Percentiles rank a stretch among this genome's conserved stretches.
Evolutionary conservation across 495 filamentous ascomycete genomes (phyloP).

Genomic region (Hypoxylon cercidicola): DNA sequence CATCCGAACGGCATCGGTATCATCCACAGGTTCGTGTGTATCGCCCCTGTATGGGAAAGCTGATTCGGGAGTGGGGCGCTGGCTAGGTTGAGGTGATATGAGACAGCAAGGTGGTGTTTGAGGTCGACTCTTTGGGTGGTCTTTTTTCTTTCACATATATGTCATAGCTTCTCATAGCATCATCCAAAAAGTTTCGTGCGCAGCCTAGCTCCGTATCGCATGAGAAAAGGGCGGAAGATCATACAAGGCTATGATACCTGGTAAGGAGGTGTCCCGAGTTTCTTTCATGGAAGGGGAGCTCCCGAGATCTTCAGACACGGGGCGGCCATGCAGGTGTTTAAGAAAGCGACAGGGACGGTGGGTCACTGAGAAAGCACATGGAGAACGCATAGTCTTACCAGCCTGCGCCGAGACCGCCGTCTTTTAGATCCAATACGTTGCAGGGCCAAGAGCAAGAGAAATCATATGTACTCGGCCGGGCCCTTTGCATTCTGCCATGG

Average conservation of each 20-base stretch:
- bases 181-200: slow-evolving; percentile 30
- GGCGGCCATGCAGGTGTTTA: slow-evolving; percentile 50
- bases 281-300: slow-evolving; percentile 48
- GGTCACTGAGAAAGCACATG: slow-evolving; percentile 42
- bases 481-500: slow-evolving; percentile 13
- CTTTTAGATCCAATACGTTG: slow-evolving; percentile 33
- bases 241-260: slow-evolving; percentile 51
- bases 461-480: slow-evolving; percentile 21
- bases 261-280: slow-evolving; percentile 53
- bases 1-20: slow-evolving; percentile 58
- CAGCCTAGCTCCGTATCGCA: slow-evolving; percentile 45
- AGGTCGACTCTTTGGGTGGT: slow-evolving; percentile 29
- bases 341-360: slow-evolving; percentile 53
- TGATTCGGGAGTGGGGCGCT: slow-evolving; percentile 21
- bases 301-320: slow-evolving; percentile 36
- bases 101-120: slow-evolving; percentile 34
- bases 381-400: slow-evolving; percentile 41
- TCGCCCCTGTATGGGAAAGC: slow-evolving; percentile 16
- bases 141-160: slow-evolving; percentile 27
- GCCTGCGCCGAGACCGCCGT: slow-evolving; percentile 44
- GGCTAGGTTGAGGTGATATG: slow-evolving; percentile 31
- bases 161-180: too few relatives aligned
- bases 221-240: slow-evolving; percentile 54
- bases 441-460: slow-evolving; percentile 35
- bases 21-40: slow-evolving; percentile 27